Base-by-base conservation (phyloP, 345 rosid species). In the Sisymbrium altissimum region DNA sequence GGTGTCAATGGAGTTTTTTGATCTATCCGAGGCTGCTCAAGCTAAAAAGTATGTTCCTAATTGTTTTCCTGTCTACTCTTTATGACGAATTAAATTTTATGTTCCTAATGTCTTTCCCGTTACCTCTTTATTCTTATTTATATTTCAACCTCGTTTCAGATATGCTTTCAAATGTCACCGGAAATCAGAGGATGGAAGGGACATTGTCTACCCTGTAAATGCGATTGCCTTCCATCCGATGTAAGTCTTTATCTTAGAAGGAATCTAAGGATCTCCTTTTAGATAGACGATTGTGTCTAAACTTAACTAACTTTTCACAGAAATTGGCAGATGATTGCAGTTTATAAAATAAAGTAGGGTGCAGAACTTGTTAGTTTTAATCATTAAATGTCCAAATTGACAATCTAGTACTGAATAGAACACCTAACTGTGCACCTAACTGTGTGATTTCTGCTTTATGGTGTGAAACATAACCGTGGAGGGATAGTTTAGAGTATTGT, bases 1-100 rank as follows among this genome's bases (percentile, higher is more conserved):
- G 72, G 96, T 94, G 49, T 89, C 98, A n/a, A 94, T 94, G 98
- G 98, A 91, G 73, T 91, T 89, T 68, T 94, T 94, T 71, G 97
- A 91, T 83, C 93, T 83, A 46, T 87, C 98, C 38, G 98, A 94
- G 68, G 84, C 96, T 55, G 89, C 89, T 81, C 98, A 94, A 78
- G 87, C 96, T 68, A 94, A 94, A 91, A 94, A 89, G 98, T 91
- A 87, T 19, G 84, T 58, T 2, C 48, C 36, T 15, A 35, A 50
- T 55, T 13, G 13, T 15, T 49, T 25, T 46, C 23, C 33, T 23
- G 27, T 44, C 17, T 15, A 27, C 60, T 68, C 56, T 18, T 19
- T 79, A 25, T 33, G 49, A 32, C 1, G 8, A 32, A 32, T 32
- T 32, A 32, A 32, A 32, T 1, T 32, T 97, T 89, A 87, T 19